Evolutionary conservation across 495 filamentous ascomycete species (phyloP).

Genomic region (Penicillium waksmanii): DNA sequence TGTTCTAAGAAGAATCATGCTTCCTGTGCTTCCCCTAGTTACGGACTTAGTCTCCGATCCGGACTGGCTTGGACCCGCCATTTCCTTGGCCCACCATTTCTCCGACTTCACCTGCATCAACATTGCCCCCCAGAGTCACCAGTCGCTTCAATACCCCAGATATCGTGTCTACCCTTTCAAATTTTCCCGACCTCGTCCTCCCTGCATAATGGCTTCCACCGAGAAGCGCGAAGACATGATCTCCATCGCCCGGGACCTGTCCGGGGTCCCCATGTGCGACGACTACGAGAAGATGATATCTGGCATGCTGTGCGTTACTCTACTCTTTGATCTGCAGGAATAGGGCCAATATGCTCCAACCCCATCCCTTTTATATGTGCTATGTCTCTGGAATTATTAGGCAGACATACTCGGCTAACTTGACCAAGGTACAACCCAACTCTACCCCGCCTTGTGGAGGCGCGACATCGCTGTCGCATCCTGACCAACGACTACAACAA

Average conservation of each 20-base stretch:
- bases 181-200: neutral
- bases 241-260: constrained; percentile 43
- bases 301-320: constrained; percentile 48
- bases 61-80: neutral
- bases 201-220: constrained; percentile 37
- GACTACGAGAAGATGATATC: constrained; percentile 61
- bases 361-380: neutral
- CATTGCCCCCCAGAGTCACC: neutral
- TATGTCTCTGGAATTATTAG: neutral
- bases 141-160: no score
- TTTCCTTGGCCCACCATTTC: neutral
- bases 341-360: neutral
- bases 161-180: no score
- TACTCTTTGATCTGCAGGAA: neutral
- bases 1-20: neutral
- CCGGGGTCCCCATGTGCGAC: constrained; percentile 47
- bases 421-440: constrained; percentile 46
- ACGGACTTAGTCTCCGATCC: neutral
- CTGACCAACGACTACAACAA: constrained; percentile 52
- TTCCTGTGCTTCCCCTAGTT: neutral
- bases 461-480: constrained; percentile 49
- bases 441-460: constrained; percentile 43
- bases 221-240: constrained; percentile 51
- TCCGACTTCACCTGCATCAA: neutral
- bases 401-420: neutral